A percentile compares a stretch with the other conserved stretches of the same genome.
These are phyloP conservation scores for Rhizopogon vinicolor DNA, from an alignment of 768 basidiomycete genomes.

Conservation along the genomic window DNA sequence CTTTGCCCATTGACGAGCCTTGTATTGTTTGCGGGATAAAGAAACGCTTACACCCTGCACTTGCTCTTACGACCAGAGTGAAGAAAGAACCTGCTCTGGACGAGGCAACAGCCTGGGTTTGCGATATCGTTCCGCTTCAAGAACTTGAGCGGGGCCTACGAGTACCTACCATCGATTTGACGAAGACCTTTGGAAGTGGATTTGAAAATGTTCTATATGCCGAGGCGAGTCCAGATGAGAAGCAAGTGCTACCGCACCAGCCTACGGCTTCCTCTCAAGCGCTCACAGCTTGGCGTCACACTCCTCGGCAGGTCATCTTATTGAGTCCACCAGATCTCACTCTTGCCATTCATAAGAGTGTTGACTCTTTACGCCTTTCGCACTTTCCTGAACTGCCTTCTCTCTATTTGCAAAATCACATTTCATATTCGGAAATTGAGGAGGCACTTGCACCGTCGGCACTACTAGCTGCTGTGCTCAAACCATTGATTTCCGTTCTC, in stretches of 20 bases:
- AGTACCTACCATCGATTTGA: slow-evolving; percentile 16
- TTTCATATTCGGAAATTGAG: slow-evolving; percentile 12
- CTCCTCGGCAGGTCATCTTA: slow-evolving; percentile 17
- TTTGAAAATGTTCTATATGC: slow-evolving; percentile 13
- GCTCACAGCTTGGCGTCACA: slow-evolving; percentile 11
- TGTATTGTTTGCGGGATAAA: slow-evolving; percentile 26
- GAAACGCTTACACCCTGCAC: slow-evolving; percentile 21
- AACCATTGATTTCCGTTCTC: slow-evolving; percentile 28
- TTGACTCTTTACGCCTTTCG: slow-evolving; percentile 15
- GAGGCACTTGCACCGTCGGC: slow-evolving; percentile 31
- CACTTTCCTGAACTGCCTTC: slow-evolving; percentile 13
- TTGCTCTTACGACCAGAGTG: slow-evolving; percentile 1
- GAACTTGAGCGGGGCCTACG: slow-evolving; percentile 15
- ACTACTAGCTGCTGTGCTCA: slow-evolving; percentile 29
- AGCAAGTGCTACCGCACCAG: slow-evolving; percentile 2
- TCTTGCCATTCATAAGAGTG: slow-evolving; percentile 21
- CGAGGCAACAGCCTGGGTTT: slow-evolving; percentile 13
- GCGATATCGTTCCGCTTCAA: slow-evolving; percentile 15
- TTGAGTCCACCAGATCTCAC: slow-evolving; percentile 22
- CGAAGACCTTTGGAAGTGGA: slow-evolving; percentile 9
- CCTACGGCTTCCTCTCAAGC: slow-evolving; percentile 4
- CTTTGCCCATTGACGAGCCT: slow-evolving; percentile 15
- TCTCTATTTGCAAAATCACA: slow-evolving; percentile 9
- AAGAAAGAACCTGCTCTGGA: slow-evolving; percentile 14
- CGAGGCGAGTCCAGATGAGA: background rate